Conservation (phyloP, 306 rosid species). For the Sphenostylis stenocarpa region DNA sequence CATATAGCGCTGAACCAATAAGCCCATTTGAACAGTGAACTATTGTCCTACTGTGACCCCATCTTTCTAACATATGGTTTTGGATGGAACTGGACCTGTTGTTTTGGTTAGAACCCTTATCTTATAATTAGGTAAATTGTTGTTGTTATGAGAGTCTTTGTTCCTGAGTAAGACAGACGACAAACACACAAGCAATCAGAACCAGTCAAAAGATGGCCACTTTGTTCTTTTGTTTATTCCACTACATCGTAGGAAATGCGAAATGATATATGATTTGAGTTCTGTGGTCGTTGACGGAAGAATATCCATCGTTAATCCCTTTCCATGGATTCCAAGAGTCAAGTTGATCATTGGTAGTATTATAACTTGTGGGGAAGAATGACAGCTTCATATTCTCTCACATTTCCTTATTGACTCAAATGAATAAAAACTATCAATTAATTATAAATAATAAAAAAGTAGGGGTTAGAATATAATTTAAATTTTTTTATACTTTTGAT, state of each 20-base stretch:
- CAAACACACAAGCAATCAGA: background rate
- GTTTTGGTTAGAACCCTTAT: conserved; percentile 13
- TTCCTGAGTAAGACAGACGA: conserved; percentile 20
- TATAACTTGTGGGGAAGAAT: no score
- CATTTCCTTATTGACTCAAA: no score
- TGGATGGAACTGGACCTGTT: conserved; percentile 7
- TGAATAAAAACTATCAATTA: no score
- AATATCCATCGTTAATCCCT: background rate
- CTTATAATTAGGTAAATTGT: conserved; percentile 6
- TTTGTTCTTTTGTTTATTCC: background rate
- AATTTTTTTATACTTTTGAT: no score
- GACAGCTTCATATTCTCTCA: no score
- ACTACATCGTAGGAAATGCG: background rate
- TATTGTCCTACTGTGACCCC: background rate
- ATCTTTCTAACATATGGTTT: background rate
- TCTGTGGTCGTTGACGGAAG: background rate
- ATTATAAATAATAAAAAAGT: no score
- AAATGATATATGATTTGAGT: conserved; percentile 24
- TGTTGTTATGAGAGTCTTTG: background rate
- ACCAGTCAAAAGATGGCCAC: conserved; percentile 17
- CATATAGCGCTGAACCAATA: background rate
- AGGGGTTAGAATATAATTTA: no score
- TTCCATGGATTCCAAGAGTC: background rate
- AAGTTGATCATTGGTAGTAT: background rate
- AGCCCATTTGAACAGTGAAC: conserved; percentile 1